Conservation (phyloP, 1,284 basidiomycete genomes). For the Volvariella volvacea region DNA sequence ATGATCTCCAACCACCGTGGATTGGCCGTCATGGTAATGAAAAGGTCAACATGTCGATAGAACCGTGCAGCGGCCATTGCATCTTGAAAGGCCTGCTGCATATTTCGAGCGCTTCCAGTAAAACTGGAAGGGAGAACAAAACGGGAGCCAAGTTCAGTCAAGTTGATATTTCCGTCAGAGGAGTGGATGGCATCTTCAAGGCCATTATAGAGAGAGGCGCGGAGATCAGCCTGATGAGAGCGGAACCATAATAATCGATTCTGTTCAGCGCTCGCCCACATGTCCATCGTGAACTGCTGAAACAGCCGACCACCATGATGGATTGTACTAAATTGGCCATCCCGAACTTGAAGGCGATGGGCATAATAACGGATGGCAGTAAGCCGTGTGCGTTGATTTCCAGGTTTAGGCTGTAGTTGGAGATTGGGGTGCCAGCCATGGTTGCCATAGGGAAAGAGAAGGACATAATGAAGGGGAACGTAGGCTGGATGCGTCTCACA, state of each 20-base stretch:
- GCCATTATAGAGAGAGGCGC: slow-evolving; percentile 27
- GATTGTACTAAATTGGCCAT: slow-evolving; percentile 16
- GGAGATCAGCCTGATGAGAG: slow-evolving; percentile 28
- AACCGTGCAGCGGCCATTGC: slow-evolving; percentile 30
- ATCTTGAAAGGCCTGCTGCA: slow-evolving; percentile 38
- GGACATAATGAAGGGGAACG: slow-evolving; percentile 28
- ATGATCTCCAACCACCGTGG: slow-evolving; percentile 34
- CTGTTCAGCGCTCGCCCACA: slow-evolving; percentile 24
- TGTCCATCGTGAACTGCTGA: slow-evolving; percentile 29
- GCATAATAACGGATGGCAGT: slow-evolving; percentile 20
- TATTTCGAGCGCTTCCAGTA: slow-evolving; percentile 26
- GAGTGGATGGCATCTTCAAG: slow-evolving; percentile 24
- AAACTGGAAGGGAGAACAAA: slow-evolving; percentile 33
- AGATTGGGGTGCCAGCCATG: slow-evolving; percentile 27
- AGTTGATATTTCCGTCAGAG: slow-evolving; percentile 13
- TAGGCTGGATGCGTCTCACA: slow-evolving; percentile 28
- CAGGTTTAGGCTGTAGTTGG: slow-evolving; percentile 7
- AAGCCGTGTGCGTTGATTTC: slow-evolving; percentile 10
- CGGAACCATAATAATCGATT: slow-evolving; percentile 19
- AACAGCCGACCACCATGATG: slow-evolving; percentile 27
- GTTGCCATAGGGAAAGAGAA: slow-evolving; percentile 31
- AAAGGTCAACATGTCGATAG: slow-evolving; percentile 29
- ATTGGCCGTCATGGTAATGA: slow-evolving; percentile 42
- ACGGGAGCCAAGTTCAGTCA: slow-evolving; percentile 24
- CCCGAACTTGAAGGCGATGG: slow-evolving; percentile 20